phyloP scores from a whole-genome alignment of 176 grass and related monocot genomes.

The Cenchrus fungigraminus region DNA sequence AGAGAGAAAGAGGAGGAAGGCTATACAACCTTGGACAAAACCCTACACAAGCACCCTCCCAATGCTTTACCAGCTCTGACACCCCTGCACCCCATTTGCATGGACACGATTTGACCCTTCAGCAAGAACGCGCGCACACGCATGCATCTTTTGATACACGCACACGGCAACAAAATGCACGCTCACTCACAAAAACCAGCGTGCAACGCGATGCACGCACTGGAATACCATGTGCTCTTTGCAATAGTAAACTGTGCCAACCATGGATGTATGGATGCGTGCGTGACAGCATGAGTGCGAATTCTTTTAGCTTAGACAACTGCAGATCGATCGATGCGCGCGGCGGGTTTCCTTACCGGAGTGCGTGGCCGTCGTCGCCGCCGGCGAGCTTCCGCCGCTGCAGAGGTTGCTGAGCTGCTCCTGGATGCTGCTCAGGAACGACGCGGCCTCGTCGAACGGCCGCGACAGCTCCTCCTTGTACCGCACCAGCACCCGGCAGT shows the following conservation, averaged over 20 bases:
- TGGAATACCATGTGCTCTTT: not conserved
- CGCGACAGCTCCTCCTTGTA: conserved; percentile 88
- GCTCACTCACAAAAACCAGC: conserved; percentile 1
- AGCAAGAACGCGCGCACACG: conserved; percentile 24
- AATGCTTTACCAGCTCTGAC: conserved; percentile 61
- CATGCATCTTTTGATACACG: conserved; percentile 28
- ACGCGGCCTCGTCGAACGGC: conserved; percentile 78
- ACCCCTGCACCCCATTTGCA: conserved; percentile 84
- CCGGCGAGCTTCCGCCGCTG: conserved; percentile 41
- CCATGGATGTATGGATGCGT: not conserved
- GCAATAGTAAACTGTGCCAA: not conserved
- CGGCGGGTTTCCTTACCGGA: conserved; percentile 23
- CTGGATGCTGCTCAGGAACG: conserved; percentile 79
- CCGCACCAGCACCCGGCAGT: conserved; percentile 65
- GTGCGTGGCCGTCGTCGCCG: conserved; percentile 36
- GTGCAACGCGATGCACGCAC: not conserved
- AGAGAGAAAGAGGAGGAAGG: conserved; percentile 31
- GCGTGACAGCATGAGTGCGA: not conserved
- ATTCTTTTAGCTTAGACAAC: conserved; percentile 11
- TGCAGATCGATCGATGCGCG: not conserved
- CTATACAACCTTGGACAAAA: conserved; percentile 56
- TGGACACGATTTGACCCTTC: conserved; percentile 91
- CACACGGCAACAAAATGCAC: not conserved
- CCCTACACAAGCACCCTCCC: conserved; percentile 54
- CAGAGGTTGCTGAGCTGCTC: conserved; percentile 82